These are phyloP conservation scores for Leccinum broughii DNA, from an alignment of 768 basidiomycete species.

Conservation along the genomic window DNA sequence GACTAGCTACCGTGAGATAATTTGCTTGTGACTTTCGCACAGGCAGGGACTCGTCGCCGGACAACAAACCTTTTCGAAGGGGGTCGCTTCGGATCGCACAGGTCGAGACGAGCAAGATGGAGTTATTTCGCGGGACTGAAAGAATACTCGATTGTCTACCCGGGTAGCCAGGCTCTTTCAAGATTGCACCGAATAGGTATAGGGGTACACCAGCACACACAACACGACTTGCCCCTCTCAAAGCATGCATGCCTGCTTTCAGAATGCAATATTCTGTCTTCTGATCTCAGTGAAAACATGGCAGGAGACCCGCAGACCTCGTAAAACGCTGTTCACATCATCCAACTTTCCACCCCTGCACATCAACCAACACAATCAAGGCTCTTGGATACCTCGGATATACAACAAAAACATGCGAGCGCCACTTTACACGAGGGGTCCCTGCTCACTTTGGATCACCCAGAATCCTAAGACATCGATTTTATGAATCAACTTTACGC, in stretches of 20 bases:
- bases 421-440: background rate
- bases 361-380: background rate
- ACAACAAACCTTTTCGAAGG: background rate
- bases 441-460: constrained; percentile 22
- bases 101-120: background rate
- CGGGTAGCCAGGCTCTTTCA: too few species aligned
- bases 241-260: too few species aligned
- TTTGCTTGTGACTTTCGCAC: too few species aligned
- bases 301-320: background rate
- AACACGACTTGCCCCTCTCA: too few species aligned
- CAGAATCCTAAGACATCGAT: constrained; percentile 13
- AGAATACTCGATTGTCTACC: background rate
- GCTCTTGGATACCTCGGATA: too few species aligned
- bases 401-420: background rate
- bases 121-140: background rate
- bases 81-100: background rate
- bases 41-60: too few species aligned
- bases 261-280: too few species aligned
- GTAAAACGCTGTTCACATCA: background rate
- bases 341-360: background rate
- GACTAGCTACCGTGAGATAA: background rate
- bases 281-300: too few species aligned
- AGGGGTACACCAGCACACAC: background rate
- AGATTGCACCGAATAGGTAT: background rate
- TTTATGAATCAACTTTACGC: background rate